Evolutionary conservation across 129 eudicot species (phyloP).

Genomic region (Pittosporum tobira): DNA sequence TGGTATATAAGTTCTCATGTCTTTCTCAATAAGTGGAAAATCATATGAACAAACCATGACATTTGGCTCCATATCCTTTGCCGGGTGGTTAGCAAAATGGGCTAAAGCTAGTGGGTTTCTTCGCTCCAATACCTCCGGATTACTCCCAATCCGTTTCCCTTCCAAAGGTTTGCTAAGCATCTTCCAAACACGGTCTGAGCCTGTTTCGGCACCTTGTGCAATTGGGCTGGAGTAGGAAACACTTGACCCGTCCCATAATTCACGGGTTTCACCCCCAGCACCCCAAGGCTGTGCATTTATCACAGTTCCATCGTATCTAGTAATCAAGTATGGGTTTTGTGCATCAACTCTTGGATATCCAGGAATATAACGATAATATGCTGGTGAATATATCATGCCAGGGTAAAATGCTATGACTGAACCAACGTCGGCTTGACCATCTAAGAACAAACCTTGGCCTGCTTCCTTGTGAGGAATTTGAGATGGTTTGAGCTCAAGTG

Average conservation of each 20-base stretch:
- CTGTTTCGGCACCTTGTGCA: constrained; percentile 28
- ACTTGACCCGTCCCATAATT: constrained; percentile 55
- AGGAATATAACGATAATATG: constrained; percentile 84
- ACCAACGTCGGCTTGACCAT: constrained; percentile 88
- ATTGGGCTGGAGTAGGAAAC: constrained; percentile 15
- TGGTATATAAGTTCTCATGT: constrained; percentile 69
- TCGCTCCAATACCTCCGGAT: constrained; percentile 65
- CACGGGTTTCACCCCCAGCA: constrained; percentile 57
- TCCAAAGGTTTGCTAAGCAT: constrained; percentile 79
- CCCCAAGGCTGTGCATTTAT: constrained; percentile 98
- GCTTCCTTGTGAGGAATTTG: constrained; percentile 80
- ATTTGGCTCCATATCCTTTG: constrained; percentile 53
- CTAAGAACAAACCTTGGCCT: constrained; percentile 71
- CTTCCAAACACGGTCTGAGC: constrained; percentile 86
- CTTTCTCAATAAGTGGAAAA: constrained; percentile 60
- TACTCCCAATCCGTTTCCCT: constrained; percentile 30
- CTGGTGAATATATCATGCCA: constrained; percentile 87
- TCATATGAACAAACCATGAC: constrained; percentile 90
- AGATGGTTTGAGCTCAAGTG: constrained; percentile 72
- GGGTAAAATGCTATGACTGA: constrained; percentile 85
- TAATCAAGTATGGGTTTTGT: constrained; percentile 72
- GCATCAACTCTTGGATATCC: constrained; percentile 83
- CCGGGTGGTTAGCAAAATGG: constrained; percentile 87
- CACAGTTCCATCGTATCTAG: constrained; percentile 84
- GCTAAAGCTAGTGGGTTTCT: constrained; percentile 81